phyloP scores from a whole-genome alignment of 352 stramenopile species.

The Peronospora farinosa region DNA sequence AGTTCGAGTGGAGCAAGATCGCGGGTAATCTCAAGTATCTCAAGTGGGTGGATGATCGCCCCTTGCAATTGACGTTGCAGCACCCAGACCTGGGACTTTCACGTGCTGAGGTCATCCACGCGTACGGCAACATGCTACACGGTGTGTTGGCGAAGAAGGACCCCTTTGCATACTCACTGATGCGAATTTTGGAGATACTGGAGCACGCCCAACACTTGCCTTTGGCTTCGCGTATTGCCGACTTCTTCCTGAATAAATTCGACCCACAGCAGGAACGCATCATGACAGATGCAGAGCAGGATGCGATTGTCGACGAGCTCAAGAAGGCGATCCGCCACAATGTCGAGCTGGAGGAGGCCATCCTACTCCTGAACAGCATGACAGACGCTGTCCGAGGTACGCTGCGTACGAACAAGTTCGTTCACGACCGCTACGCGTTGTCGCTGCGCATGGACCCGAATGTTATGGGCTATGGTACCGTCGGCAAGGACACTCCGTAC shows the following conservation, averaged over 20 bases:
- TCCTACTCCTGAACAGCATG: constrained; percentile 71
- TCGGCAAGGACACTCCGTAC: constrained; percentile 88
- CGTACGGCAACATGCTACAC: constrained; percentile 93
- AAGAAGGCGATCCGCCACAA: constrained; percentile 73
- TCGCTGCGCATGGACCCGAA: constrained; percentile 68
- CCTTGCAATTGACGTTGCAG: constrained; percentile 69
- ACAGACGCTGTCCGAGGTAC: constrained; percentile 69
- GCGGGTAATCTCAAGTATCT: constrained; percentile 84
- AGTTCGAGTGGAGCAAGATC: constrained; percentile 79
- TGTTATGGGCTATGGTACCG: constrained; percentile 75
- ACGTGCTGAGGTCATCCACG: constrained; percentile 92
- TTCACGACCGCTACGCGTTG: constrained; percentile 75
- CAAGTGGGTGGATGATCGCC: constrained; percentile 81
- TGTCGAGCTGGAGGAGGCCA: constrained; percentile 63
- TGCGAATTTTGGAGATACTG: constrained; percentile 90
- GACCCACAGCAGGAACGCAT: constrained; percentile 36
- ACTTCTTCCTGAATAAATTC: constrained; percentile 91
- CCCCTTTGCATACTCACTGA: constrained; percentile 90
- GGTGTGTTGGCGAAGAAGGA: constrained; percentile 92
- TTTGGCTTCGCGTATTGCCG: constrained; percentile 88
- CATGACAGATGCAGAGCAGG: constrained; percentile 41
- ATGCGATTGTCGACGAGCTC: constrained; percentile 37
- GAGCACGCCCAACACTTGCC: constrained; percentile 87
- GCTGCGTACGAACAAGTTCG: constrained; percentile 77
- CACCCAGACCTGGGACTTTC: constrained; percentile 88